phyloP scores from a whole-genome alignment of 2,329 filamentous ascomycete genomes.

The Pseudocercospora musae region DNA sequence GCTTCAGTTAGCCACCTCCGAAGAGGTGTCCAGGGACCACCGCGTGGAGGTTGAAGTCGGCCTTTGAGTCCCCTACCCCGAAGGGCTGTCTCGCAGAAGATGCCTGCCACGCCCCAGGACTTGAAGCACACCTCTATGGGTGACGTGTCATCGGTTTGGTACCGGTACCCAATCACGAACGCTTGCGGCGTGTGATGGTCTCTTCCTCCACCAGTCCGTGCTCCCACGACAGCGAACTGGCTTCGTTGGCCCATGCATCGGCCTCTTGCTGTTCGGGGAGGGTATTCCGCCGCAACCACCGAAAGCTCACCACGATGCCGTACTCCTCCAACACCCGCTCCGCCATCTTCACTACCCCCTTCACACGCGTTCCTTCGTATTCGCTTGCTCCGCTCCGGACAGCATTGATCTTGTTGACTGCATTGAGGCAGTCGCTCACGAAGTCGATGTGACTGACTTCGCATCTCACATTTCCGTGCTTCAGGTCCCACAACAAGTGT shows the following conservation, averaged over 20 bases:
- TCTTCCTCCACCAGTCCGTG: background rate
- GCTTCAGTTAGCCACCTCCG: background rate
- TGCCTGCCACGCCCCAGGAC: background rate
- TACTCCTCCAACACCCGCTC: background rate
- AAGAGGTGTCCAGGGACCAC: background rate
- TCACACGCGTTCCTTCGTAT: background rate
- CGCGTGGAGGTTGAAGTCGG: background rate
- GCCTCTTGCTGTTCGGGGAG: background rate
- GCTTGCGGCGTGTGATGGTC: background rate
- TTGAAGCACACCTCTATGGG: background rate
- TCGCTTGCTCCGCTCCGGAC: background rate
- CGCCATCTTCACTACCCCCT: background rate
- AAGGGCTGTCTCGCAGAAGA: background rate
- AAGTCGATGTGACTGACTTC: background rate
- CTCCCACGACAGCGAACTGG: background rate
- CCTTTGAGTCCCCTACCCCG: background rate
- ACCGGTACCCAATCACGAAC: background rate
- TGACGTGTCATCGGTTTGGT: background rate
- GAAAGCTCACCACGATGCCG: background rate
- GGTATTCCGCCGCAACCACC: background rate
- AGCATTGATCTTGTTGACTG: background rate
- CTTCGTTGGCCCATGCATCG: background rate
- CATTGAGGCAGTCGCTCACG: background rate
- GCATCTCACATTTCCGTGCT: background rate
- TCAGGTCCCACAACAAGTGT: background rate